Evolutionary conservation across 106 monocot species (phyloP).

Genomic region (Dioscorea zingiberensis): DNA sequence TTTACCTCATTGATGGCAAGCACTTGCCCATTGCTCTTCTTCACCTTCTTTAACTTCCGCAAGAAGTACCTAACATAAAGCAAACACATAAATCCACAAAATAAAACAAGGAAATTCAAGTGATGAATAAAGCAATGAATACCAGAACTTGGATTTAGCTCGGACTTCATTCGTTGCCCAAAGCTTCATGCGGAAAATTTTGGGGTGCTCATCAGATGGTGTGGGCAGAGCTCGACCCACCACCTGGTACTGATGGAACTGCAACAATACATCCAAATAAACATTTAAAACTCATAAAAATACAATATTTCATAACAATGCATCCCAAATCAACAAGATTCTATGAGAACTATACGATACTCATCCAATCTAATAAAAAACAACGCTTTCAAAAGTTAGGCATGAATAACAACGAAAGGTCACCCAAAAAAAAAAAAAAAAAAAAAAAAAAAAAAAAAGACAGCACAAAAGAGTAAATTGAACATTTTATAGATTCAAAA

Average conservation of each 20-base stretch:
- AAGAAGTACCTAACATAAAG: slow-evolving; percentile 27
- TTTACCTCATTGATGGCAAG: slow-evolving; percentile 81
- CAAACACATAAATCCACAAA: not conserved
- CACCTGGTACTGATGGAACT: slow-evolving; percentile 10
- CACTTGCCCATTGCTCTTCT: slow-evolving; percentile 90
- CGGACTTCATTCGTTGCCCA: slow-evolving; percentile 47
- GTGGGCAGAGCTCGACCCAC: slow-evolving; percentile 22
- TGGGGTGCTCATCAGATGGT: slow-evolving; percentile 20
- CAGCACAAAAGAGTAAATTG: too few relatives aligned
- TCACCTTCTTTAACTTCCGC: slow-evolving; percentile 49
- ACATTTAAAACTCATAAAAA: not conserved
- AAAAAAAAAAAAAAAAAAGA: too few relatives aligned
- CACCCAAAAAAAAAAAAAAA: too few relatives aligned
- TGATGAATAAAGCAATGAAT: not conserved
- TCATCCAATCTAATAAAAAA: too few relatives aligned
- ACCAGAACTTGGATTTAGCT: slow-evolving; percentile 52
- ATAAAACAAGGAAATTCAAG: not conserved
- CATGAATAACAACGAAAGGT: too few relatives aligned
- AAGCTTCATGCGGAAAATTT: slow-evolving; percentile 36
- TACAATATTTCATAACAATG: not conserved
- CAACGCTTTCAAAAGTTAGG: too few relatives aligned
- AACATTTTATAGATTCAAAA: too few relatives aligned
- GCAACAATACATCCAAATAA: not conserved
- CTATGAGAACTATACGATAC: too few relatives aligned
- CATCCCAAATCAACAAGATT: too few relatives aligned